Conservation (phyloP, 75 land plant genomes). For the Cunninghamia lanceolata region DNA sequence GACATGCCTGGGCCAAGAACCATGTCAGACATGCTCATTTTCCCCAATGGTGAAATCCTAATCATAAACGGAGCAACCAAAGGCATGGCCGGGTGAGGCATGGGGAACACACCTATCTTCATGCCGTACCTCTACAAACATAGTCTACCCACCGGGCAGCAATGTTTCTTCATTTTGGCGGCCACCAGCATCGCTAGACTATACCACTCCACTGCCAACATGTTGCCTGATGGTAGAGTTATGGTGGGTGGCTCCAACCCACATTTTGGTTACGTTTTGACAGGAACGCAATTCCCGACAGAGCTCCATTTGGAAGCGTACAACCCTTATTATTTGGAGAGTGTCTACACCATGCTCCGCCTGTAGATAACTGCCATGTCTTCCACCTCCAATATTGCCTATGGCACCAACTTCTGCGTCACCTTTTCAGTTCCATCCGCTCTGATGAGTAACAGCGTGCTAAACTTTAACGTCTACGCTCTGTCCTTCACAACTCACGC, state of each 20-base stretch:
- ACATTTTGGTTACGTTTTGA: conserved; percentile 35
- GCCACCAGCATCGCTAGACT: conserved; percentile 40
- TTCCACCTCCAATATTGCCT: conserved; percentile 12
- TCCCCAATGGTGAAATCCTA: too few species aligned
- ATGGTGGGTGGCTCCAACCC: conserved; percentile 68
- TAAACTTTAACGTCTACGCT: too few species aligned
- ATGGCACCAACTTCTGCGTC: conserved; percentile 19
- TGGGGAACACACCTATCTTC: conserved; percentile 31
- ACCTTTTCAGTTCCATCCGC: conserved; percentile 6
- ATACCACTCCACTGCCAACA: conserved; percentile 62
- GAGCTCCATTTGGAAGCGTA: conserved; percentile 50
- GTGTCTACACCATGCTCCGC: conserved; percentile 10
- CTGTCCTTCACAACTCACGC: too few species aligned
- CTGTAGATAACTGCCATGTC: conserved; percentile 14
- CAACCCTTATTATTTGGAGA: conserved; percentile 31
- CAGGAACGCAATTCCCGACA: conserved; percentile 49
- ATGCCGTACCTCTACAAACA: conserved; percentile 51
- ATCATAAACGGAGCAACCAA: too few species aligned
- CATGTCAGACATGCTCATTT: conserved; percentile 77
- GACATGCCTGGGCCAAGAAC: conserved; percentile 59
- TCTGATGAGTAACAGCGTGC: too few species aligned
- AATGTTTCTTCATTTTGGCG: conserved; percentile 31
- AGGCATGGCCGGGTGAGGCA: conserved; percentile 71
- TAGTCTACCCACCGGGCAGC: neutral
- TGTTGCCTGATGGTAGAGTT: conserved; percentile 54